Evolutionary conservation across 2,329 filamentous ascomycete genomes (phyloP).

Genomic region (Monosporascus sp.): DNA sequence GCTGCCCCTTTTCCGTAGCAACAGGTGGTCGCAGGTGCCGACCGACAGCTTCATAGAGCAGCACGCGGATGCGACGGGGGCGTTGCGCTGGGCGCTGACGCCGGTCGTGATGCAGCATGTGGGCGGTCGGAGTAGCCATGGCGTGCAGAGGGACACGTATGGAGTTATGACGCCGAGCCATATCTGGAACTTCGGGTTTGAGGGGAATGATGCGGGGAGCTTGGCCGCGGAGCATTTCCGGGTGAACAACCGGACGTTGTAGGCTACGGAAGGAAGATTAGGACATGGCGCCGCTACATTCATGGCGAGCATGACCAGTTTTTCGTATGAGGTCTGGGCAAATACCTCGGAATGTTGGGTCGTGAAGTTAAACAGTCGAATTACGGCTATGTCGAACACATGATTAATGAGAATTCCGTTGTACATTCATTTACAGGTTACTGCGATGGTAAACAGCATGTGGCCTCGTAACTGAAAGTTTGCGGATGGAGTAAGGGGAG

Average conservation of each 20-base stretch:
- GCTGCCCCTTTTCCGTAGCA: slow-evolving; percentile 15
- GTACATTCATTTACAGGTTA: too few species aligned
- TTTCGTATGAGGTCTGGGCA: too few species aligned
- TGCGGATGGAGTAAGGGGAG: too few species aligned
- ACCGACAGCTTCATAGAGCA: slow-evolving; percentile 19
- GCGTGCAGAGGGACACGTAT: slow-evolving; percentile 7
- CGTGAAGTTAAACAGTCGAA: too few species aligned
- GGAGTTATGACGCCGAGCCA: neutral
- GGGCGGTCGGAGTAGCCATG: slow-evolving; percentile 18
- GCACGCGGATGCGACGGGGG: slow-evolving; percentile 11
- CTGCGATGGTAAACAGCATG: too few species aligned
- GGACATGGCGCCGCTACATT: too few species aligned
- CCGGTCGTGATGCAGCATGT: slow-evolving; percentile 22
- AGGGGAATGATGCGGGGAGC: neutral
- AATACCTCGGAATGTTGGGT: too few species aligned
- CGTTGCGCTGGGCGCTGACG: slow-evolving; percentile 19
- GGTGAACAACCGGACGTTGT: neutral
- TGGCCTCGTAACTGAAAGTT: too few species aligned
- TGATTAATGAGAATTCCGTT: too few species aligned
- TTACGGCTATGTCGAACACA: neutral
- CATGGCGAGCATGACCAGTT: too few species aligned
- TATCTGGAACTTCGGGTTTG: neutral
- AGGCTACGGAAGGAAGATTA: too few species aligned
- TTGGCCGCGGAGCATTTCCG: neutral
- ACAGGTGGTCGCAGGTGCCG: slow-evolving; percentile 10